These are phyloP conservation scores for Rugosomyces carneus DNA, from an alignment of 1,284 basidiomycete genomes.

Conservation along the genomic window DNA sequence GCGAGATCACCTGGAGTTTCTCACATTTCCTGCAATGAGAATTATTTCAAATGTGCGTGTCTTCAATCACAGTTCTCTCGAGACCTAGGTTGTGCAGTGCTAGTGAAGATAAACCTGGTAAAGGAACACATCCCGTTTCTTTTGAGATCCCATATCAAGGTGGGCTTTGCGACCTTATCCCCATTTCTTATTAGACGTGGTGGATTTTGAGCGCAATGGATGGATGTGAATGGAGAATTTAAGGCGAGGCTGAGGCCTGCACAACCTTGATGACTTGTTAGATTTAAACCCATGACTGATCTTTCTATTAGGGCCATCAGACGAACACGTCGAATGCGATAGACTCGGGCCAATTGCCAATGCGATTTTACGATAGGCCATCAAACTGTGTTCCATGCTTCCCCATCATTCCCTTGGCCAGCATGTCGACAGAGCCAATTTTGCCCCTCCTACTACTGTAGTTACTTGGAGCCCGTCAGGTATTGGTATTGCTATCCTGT, in stretches of 20 bases:
- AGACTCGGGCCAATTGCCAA: neutral
- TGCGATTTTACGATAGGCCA: too few species aligned
- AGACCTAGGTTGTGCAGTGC: slow-evolving; percentile 24
- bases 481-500: neutral
- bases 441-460: too few species aligned
- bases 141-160: slow-evolving; percentile 24
- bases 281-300: neutral
- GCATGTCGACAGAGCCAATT: neutral
- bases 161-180: slow-evolving; percentile 19
- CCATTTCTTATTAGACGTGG: slow-evolving; percentile 8
- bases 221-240: slow-evolving; percentile 68
- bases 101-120: slow-evolving; percentile 83
- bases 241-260: slow-evolving; percentile 80
- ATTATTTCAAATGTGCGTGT: slow-evolving; percentile 26
- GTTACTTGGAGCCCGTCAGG: neutral
- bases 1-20: slow-evolving; percentile 83
- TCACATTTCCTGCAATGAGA: slow-evolving; percentile 42
- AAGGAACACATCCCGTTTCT: slow-evolving; percentile 65
- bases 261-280: slow-evolving; percentile 4
- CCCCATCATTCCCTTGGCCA: neutral
- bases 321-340: too few species aligned
- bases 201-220: slow-evolving; percentile 24
- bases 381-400: too few species aligned
- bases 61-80: slow-evolving; percentile 13
- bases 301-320: neutral